A percentile compares a stretch with the other conserved stretches of the same genome.
phyloP scores from a whole-genome alignment of 2,329 filamentous ascomycete species.

The Cladophialophora immunda region DNA sequence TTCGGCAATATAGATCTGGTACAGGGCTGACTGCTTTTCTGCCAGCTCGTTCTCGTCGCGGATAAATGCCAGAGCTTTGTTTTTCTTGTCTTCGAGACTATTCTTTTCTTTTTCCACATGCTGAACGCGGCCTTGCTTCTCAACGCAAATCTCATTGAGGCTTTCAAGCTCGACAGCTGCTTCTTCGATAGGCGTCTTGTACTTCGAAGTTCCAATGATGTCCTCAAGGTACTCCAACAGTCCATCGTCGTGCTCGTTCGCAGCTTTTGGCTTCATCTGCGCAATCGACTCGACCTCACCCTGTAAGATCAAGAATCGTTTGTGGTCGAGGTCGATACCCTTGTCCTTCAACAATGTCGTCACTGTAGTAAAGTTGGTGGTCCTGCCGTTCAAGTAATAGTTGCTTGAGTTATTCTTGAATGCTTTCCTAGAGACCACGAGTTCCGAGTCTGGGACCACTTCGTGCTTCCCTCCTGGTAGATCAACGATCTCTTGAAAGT shows the following conservation, averaged over 20 bases:
- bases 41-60: slow-evolving; percentile 92
- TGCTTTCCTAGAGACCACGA: slow-evolving; percentile 88
- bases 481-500: slow-evolving; percentile 96
- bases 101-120: slow-evolving; percentile 98
- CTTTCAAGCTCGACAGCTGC: slow-evolving; percentile 87
- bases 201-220: slow-evolving; percentile 98
- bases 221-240: slow-evolving; percentile 96
- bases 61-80: slow-evolving; percentile 88
- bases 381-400: slow-evolving; percentile 92
- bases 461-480: slow-evolving; percentile 77
- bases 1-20: slow-evolving; percentile 89
- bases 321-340: slow-evolving; percentile 96
- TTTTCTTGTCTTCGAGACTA: slow-evolving; percentile 92
- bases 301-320: slow-evolving; percentile 95
- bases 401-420: slow-evolving; percentile 99
- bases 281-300: slow-evolving; percentile 98
- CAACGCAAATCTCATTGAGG: slow-evolving; percentile 91
- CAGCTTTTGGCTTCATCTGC: slow-evolving; percentile 98
- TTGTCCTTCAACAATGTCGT: slow-evolving; percentile 85
- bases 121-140: slow-evolving; percentile 94
- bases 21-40: slow-evolving; percentile 87
- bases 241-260: slow-evolving; percentile 93
- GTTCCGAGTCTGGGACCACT: slow-evolving; percentile 80
- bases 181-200: slow-evolving; percentile 96
- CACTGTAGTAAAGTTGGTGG: slow-evolving; percentile 91